Evolutionary conservation across 768 basidiomycete species (phyloP).

Genomic region (Collybia mongolica): DNA sequence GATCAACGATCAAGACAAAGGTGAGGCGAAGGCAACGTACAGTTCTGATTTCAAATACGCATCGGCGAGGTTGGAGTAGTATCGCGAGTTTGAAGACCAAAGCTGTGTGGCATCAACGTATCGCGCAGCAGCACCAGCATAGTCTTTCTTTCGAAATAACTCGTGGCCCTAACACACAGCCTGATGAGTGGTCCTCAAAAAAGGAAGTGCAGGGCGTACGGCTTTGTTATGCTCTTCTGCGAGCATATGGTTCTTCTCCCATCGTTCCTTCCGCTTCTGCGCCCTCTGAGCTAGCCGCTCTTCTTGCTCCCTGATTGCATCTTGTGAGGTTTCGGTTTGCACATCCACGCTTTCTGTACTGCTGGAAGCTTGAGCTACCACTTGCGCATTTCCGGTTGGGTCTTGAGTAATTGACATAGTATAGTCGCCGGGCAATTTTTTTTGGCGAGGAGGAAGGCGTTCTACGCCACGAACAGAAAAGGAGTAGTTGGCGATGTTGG

Average conservation of each 20-base stretch:
- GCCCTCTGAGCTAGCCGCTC: slow-evolving; percentile 11
- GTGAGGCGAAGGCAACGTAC: slow-evolving; percentile 8
- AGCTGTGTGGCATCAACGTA: slow-evolving; percentile 31
- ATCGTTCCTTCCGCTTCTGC: slow-evolving; percentile 12
- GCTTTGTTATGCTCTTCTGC: slow-evolving; percentile 15
- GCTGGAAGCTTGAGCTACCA: too few species aligned
- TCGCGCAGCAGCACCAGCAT: slow-evolving; percentile 27
- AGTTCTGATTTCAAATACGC: slow-evolving; percentile 11
- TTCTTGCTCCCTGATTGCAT: slow-evolving; percentile 7
- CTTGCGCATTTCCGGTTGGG: too few species aligned
- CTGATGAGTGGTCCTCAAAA: not conserved
- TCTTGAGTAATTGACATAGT: too few species aligned
- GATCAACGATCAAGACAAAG: not conserved
- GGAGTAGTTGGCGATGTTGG: too few species aligned
- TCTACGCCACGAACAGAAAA: too few species aligned
- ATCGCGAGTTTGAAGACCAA: slow-evolving; percentile 17
- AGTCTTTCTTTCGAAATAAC: slow-evolving; percentile 26
- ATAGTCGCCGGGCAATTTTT: too few species aligned
- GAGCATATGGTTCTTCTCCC: slow-evolving; percentile 13
- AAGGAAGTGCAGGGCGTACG: slow-evolving; percentile 4
- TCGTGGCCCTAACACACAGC: slow-evolving; percentile 28
- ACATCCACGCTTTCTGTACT: too few species aligned
- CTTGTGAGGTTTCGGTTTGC: too few species aligned
- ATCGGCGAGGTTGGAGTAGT: slow-evolving; percentile 16
- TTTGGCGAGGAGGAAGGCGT: too few species aligned